Evolutionary conservation across 768 basidiomycete genomes (phyloP), one percentile per base, ranked within the genome.

Genomic region (Boletus edulis): DNA sequence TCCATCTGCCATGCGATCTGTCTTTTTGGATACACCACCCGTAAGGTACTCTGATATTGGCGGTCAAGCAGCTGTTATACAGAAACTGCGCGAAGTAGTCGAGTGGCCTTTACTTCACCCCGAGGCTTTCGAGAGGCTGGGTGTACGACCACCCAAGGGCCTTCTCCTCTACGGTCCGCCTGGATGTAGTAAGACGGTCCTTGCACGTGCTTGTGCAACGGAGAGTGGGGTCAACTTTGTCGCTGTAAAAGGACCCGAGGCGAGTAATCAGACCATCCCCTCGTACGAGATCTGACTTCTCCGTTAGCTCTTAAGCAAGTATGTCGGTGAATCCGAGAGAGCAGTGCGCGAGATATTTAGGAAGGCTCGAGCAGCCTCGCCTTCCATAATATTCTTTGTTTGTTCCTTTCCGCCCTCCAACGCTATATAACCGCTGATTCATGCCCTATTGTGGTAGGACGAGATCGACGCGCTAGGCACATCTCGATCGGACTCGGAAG

Each of bases 241-340:
- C 40, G 94, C 96, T 22, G 92, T 99, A 32, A 97, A 97, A 71
- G 97, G 97, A 0, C 94, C 97, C 1, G 97, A 99, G 82, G 96
- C 91, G 60, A 60, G 81, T 61, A 41, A 29, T 51, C 45, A 38
- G 20, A 47, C 10, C 31, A 15, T 29, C 17, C 14, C 34, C 18
- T 32, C 18, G 24, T 31, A 17, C 17, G 34, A 32, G 20, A 38
- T 46, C 48, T 55, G 34, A 14, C 34, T 35, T 12, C 38, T 39
- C 38, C 17, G 9, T n/a, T 64, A 98, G 94, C 81, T 99, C 0
- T 69, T 98, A 49, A 98, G 89, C 75, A 98, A 98, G 72, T 99
- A 87, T 63, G 94, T 99, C 17, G 97, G 97, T 20, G 97, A 99
- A 73, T 97, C 94, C 0, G 97, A 99, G 72, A 81, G 91, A 41